Evolutionary conservation across 345 rosid species (phyloP), one percentile per base, ranked within the genome.

Genomic region (Raphanus raphanistrum): DNA sequence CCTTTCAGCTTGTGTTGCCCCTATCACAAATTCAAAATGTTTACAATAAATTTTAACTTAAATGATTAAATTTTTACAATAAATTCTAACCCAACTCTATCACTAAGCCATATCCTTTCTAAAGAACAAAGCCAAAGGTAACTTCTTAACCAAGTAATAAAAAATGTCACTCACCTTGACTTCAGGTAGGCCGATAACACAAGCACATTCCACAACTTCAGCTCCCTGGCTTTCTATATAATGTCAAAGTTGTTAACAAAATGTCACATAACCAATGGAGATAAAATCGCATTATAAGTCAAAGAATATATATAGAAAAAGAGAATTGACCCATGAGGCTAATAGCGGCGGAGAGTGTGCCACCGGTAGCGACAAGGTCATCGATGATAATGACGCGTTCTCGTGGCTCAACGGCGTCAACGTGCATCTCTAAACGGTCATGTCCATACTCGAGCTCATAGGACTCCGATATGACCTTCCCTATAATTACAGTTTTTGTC

Each of bases 311-410:
- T 7, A 26, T 2, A 63, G 43, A 7, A 48, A 21, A 16, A 63
- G 58, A 54, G 32, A 25, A 33, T n/a, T 54, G 81, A 93, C 98
- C 98, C 71, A 90, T 35, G 12, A 93, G 90, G 63, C 81, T 85
- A 73, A 93, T 87, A n/a, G 92, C 98, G 17, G 98, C 98, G 0
- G 89, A 88, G 45, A 93, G 82, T 9, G 97, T 91, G 61, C 98
- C 97, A 0, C 98, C 97, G 0, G 98, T 93, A 55, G 98, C 98
- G 10, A 91, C 92, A 57, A 93, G 80, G 83, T 93, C 97, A 63
- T 93, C 96, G 5, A 93, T 86, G 58, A 93, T 83, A 38, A 91
- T 73, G 10, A 85, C 92, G 2, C 88, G 92, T 78, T 93, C 94
- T 25, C 87, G 83, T 0, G 89, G 70, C 76, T 87, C 65, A 27